Base-by-base conservation (phyloP, 2,329 filamentous ascomycete species). In the Penicillium italicum region DNA sequence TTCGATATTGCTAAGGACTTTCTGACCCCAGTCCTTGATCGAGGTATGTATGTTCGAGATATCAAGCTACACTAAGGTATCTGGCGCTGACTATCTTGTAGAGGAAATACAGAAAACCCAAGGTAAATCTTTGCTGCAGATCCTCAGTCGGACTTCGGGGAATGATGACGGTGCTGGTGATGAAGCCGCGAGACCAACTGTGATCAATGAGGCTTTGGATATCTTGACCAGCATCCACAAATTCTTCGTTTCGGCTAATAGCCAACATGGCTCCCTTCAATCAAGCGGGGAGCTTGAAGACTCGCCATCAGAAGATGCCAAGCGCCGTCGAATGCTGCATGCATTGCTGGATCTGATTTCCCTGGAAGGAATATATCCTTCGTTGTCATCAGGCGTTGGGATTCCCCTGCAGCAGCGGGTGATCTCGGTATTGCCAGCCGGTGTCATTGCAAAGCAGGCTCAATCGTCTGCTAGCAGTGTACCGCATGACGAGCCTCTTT, bases 351-450 rank as follows among this genome's bases (percentile, higher is more conserved):
- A 78, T 51, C 58, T 78, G 46, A 68, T 77, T 37, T 76, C 76
- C 3, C 56, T 77, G 7, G 76, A 78, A 56, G 76, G 76, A 5
- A 73, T 78, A 24, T 77, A 77, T 58, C 76, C 76, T 6, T 76
- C 67, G 6, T 65, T 77, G 16, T 76, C 75, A 14, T 58, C 64
- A 20, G 75, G 75, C 20, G 74, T 76, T 40, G 75, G 75, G 1
- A 74, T 78, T 43, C 76, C 76, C 11, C 62, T 77, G 12, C 74
- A 77, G 58, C 69, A 75, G 53, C 69, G 76, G 45, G 69, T 78
- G 8, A 74, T 76, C 38, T 77, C 76, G 24, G 73, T 74, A 14
- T 56, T 78, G 22, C 75, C 76, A 7, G 65, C 70, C 7, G 76
- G 76, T 1, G 72, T 77, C 18, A 72, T 76, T 60, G 72, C 75